phyloP scores from a whole-genome alignment of 1,139 yeast species.

The Suhomyces yuchorum region DNA sequence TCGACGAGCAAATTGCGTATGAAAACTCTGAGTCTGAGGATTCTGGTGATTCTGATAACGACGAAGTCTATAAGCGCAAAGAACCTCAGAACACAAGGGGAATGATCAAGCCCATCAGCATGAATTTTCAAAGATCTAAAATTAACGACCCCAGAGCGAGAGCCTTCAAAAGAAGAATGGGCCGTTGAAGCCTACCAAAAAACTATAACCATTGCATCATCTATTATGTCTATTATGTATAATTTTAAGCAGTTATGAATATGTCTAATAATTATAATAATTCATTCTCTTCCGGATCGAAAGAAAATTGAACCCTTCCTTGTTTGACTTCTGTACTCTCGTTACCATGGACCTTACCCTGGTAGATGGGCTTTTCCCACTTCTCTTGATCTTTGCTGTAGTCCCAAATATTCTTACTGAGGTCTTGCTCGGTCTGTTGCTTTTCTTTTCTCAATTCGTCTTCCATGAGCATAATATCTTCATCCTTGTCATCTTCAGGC shows the following conservation, averaged over 20 bases:
- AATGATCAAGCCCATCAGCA: conserved; percentile 38
- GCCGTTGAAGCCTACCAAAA: conserved; percentile 11
- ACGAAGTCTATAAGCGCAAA: conserved; percentile 19
- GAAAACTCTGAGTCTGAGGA: conserved; percentile 23
- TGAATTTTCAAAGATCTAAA: conserved; percentile 45
- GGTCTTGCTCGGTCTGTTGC: conserved; percentile 23
- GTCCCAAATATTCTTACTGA: conserved; percentile 55
- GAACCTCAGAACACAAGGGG: conserved; percentile 20
- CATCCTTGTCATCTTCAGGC: conserved; percentile 20
- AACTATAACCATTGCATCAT: not conserved
- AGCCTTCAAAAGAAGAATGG: conserved; percentile 31
- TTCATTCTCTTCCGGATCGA: conserved; percentile 27
- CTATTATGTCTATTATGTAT: not conserved
- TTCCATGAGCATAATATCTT: conserved; percentile 34
- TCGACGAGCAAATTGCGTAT: conserved; percentile 24
- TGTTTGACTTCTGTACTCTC: conserved; percentile 8
- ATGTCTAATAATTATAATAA: conserved; percentile 15
- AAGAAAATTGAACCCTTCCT: conserved; percentile 25
- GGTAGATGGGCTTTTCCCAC: conserved; percentile 56
- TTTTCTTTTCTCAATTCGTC: conserved; percentile 26
- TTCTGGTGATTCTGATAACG: conserved; percentile 25
- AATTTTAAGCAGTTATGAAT: not conserved
- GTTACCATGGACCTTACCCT: conserved; percentile 11
- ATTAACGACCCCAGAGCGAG: conserved; percentile 43
- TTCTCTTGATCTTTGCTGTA: conserved; percentile 50